These are phyloP conservation scores for Calonectria pauciramosa DNA, from an alignment of 2,329 filamentous ascomycete species.

Conservation along the genomic window DNA sequence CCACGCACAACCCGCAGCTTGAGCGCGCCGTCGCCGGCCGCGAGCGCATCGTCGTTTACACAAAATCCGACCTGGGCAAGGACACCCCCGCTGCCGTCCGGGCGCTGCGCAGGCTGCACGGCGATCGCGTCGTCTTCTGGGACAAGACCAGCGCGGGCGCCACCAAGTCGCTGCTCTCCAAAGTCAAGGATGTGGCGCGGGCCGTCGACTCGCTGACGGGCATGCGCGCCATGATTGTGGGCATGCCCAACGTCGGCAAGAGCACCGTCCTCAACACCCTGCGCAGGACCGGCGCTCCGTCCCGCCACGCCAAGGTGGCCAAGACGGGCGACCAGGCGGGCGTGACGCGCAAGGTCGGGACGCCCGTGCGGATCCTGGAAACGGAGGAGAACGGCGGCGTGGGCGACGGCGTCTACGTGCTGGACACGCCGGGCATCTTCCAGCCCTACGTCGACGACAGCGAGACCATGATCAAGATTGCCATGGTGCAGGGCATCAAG, in stretches of 20 bases:
- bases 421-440: constrained; percentile 96
- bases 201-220: constrained; percentile 76
- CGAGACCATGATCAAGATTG: constrained; percentile 95
- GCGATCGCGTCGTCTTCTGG: constrained; percentile 59
- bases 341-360: constrained; percentile 87
- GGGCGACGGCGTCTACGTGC: constrained; percentile 79
- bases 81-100: constrained; percentile 48
- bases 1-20: constrained; percentile 90
- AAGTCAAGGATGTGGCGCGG: constrained; percentile 50
- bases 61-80: constrained; percentile 82
- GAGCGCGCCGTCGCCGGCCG: constrained; percentile 81
- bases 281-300: constrained; percentile 72
- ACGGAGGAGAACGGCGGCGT: constrained; percentile 57
- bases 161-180: constrained; percentile 52
- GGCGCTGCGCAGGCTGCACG: constrained; percentile 51
- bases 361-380: constrained; percentile 81
- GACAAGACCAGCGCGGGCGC: constrained; percentile 53
- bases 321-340: constrained; percentile 89
- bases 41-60: constrained; percentile 88
- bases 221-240: constrained; percentile 88
- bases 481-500: constrained; percentile 90
- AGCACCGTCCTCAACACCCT: constrained; percentile 93
- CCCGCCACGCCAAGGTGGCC: constrained; percentile 74
- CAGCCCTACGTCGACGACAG: constrained; percentile 89
- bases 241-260: constrained; percentile 98